Percentiles rank a stretch among this genome's conserved stretches.
Conservation (phyloP, 495 filamentous ascomycete genomes). For the Aspergillus steynii region DNA sequence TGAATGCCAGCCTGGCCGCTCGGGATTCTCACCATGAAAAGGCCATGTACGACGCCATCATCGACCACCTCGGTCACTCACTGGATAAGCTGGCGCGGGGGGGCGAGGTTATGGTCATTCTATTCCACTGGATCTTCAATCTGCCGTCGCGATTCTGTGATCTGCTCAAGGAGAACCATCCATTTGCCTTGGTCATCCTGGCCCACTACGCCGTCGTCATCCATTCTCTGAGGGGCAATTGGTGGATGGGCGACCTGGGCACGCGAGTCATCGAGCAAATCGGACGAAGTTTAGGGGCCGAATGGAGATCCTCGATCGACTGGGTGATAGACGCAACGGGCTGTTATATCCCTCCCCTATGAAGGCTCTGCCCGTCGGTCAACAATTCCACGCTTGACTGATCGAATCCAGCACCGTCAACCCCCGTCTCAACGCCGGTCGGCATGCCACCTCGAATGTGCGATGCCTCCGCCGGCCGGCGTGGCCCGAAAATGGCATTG, state of each 20-base stretch:
- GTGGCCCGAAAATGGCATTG: too few relatives aligned
- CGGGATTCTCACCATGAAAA: slow-evolving; percentile 31
- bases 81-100: slow-evolving; percentile 36
- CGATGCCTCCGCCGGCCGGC: neutral
- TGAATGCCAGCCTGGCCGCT: slow-evolving; percentile 27
- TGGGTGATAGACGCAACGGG: slow-evolving; percentile 46
- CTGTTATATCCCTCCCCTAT: slow-evolving; percentile 24
- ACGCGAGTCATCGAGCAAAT: slow-evolving; percentile 32
- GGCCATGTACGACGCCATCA: slow-evolving; percentile 30
- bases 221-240: slow-evolving; percentile 47
- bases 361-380: neutral
- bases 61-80: slow-evolving; percentile 29
- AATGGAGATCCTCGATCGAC: slow-evolving; percentile 35
- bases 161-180: slow-evolving; percentile 48
- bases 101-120: slow-evolving; percentile 38
- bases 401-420: neutral
- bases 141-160: slow-evolving; percentile 52
- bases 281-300: slow-evolving; percentile 28
- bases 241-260: slow-evolving; percentile 55
- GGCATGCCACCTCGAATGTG: neutral
- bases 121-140: slow-evolving; percentile 52
- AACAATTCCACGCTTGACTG: neutral
- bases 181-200: slow-evolving; percentile 55
- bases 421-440: neutral
- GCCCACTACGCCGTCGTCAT: slow-evolving; percentile 53